A percentile compares a stretch with the other conserved stretches of the same genome.
Evolutionary conservation across 768 basidiomycete genomes (phyloP).

Genomic region (Phlegmacium glaucopus): DNA sequence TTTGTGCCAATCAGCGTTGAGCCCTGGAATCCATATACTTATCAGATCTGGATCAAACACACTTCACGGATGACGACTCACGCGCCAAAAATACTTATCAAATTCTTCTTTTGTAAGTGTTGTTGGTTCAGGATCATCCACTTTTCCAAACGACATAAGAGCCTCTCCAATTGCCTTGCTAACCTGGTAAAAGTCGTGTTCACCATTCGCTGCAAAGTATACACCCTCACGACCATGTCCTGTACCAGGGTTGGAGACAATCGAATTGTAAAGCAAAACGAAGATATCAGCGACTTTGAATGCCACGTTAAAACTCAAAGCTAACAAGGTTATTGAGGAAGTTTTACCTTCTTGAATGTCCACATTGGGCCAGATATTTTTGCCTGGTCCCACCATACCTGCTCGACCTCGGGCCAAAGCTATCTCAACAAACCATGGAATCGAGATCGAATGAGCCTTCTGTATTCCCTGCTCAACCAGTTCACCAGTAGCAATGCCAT

Average conservation of each 20-base stretch:
- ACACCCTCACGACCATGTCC: slow-evolving; percentile 47
- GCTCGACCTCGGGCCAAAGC: slow-evolving; percentile 45
- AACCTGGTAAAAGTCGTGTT: slow-evolving; percentile 40
- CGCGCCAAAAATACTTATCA: slow-evolving; percentile 29
- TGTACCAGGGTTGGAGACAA: too few relatives aligned
- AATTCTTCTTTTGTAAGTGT: slow-evolving; percentile 46
- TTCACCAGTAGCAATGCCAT: slow-evolving; percentile 44
- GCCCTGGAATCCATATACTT: not conserved
- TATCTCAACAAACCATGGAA: slow-evolving; percentile 45
- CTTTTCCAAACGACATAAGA: slow-evolving; percentile 35
- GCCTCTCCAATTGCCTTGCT: slow-evolving; percentile 35
- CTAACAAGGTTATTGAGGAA: not conserved
- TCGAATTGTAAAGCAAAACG: too few relatives aligned
- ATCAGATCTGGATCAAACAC: not conserved
- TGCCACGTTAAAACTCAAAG: not conserved
- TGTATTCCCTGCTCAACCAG: slow-evolving; percentile 51
- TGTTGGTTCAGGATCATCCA: slow-evolving; percentile 36
- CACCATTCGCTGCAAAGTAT: slow-evolving; percentile 52
- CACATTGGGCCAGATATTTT: slow-evolving; percentile 58
- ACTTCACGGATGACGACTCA: slow-evolving; percentile 7
- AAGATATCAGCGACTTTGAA: slow-evolving; percentile 42
- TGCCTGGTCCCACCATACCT: slow-evolving; percentile 54
- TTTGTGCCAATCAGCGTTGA: slow-evolving; percentile 17
- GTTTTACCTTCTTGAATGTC: slow-evolving; percentile 48
- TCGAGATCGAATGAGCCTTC: slow-evolving; percentile 50